Base-by-base conservation (phyloP, 495 filamentous ascomycete species). In the Talaromyces ruber region DNA sequence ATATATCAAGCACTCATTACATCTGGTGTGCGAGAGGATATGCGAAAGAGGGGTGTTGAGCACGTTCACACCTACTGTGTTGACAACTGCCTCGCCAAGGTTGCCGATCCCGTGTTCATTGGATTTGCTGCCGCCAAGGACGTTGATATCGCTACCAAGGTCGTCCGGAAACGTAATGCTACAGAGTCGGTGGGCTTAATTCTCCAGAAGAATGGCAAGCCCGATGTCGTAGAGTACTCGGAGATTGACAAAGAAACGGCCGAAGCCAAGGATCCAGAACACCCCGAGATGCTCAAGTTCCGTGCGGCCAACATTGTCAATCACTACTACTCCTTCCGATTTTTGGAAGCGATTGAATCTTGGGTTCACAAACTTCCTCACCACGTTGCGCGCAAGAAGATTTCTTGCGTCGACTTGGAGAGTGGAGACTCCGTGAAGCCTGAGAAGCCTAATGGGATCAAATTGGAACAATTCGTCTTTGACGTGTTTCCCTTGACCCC, bases 231-330 rank as follows among this genome's bases (percentile, higher is more conserved):
- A 21, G 94, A 99, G 78, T 99, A 99, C 80, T 96, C 92, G 14
- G 94, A 99, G 75, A 98, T 99, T 67, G 90, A 96, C 81, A 74
- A 86, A 62, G 86, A 83, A 54, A 91, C 88, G 2, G 88, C 93
- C 37, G 92, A 96, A 71, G 93, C 92, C 65, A 85, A 88, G 71
- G 94, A 99, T 71, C 81, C 88, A 59, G 88, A 91, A 72, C 86
- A 98, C 68, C 80, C 82, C 1, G 85, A 85, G 51, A 79, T 98
- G 58, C 84, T 99, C 70, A 96, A 91, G 77, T 97, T 96, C 87
- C 87, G 94, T 50, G 93, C 94, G 57, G 94, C 93, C 65, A 99
- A 99, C 78, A 99, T 99, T 63, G 94, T 99, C 76, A 99, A 99
- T 82, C 94, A 99, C 81, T 99, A 97, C 83, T 99, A 99, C 80